Evolutionary conservation across 2,329 filamentous ascomycete genomes (phyloP).

Genomic region (Colletotrichum tropicicola): DNA sequence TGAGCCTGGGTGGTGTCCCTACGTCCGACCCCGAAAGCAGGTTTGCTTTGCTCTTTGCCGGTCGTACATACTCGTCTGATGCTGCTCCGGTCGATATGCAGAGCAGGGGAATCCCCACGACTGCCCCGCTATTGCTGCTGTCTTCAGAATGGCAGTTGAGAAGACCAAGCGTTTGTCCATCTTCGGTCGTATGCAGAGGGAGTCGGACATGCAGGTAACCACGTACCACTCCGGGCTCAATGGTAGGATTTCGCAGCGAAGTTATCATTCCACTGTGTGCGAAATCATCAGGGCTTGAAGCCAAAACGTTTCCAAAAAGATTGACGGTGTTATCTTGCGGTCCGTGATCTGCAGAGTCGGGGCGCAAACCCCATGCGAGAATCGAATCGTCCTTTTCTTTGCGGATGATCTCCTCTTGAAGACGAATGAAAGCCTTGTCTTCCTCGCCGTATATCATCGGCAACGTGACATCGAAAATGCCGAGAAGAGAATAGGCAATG

Average conservation of each 20-base stretch:
- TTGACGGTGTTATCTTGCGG: background rate
- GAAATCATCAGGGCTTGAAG: background rate
- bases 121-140: accelerated
- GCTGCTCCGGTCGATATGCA: background rate
- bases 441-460: slow-evolving; percentile 33
- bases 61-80: slow-evolving; percentile 1
- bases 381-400: slow-evolving; percentile 31
- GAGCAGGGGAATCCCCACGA: background rate
- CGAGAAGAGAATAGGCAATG: slow-evolving; percentile 33
- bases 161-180: background rate
- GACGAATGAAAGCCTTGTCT: slow-evolving; percentile 24
- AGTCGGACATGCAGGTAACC: background rate
- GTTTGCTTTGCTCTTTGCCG: background rate
- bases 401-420: slow-evolving; percentile 32
- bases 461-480: slow-evolving; percentile 32
- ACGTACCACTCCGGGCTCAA: background rate
- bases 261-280: background rate
- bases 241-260: background rate
- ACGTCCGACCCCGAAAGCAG: background rate
- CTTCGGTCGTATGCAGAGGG: background rate
- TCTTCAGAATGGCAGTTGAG: background rate
- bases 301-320: background rate
- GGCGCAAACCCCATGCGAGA: slow-evolving; percentile 27
- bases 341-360: background rate
- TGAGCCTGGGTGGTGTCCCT: background rate